phyloP scores from a whole-genome alignment of 148 eudicot genomes.

The Vaccinium corymbosum region DNA sequence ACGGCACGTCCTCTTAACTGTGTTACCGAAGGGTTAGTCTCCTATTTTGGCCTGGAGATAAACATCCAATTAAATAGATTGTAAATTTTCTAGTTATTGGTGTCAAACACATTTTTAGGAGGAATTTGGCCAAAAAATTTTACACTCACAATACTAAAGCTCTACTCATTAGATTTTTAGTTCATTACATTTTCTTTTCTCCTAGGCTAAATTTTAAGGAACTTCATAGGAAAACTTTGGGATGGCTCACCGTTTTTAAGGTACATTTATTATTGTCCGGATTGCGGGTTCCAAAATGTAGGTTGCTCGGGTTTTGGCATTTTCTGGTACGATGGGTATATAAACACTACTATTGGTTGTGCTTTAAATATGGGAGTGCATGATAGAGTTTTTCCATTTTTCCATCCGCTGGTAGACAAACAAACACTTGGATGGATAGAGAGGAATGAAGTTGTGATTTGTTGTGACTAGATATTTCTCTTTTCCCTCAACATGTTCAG shows the following conservation, averaged over 20 bases:
- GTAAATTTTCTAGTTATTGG: neutral
- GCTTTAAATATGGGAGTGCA: neutral
- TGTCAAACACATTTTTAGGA: neutral
- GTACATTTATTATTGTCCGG: neutral
- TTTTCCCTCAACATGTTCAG: conserved; percentile 32
- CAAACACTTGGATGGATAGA: neutral
- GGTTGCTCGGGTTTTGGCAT: neutral
- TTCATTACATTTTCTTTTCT: neutral
- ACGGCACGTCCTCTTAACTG: neutral
- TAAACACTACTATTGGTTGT: neutral
- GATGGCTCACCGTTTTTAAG: neutral
- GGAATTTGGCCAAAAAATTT: neutral
- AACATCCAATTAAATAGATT: neutral
- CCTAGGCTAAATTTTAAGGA: neutral
- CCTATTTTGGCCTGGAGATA: neutral
- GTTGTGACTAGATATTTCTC: neutral
- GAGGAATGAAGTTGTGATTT: neutral
- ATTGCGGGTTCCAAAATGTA: neutral
- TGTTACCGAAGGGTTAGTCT: neutral
- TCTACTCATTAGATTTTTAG: neutral
- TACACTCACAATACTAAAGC: neutral
- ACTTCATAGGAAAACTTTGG: neutral
- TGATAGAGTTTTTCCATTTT: neutral
- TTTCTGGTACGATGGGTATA: neutral
- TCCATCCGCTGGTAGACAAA: neutral